Base-by-base conservation (phyloP, 306 rosid species). In the Elaeagnus macrophylla region DNA sequence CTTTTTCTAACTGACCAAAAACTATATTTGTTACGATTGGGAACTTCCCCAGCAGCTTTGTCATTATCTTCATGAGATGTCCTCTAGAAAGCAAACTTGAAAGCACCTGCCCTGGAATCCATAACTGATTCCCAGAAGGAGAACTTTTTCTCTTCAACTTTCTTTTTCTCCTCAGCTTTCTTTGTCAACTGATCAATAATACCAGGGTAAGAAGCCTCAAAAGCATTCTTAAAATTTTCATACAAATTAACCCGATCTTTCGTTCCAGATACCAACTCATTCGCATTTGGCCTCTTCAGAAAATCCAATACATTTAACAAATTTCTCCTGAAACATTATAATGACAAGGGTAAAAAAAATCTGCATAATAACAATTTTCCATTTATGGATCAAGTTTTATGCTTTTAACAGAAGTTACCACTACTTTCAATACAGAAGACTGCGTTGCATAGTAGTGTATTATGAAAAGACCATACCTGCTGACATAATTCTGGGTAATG, bases 401-500 rank as follows among this genome's bases (percentile, higher is more conserved):
- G 39, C 16, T 20, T 3, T 16, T 18, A 8, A 44, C 39, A 38
- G 16, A 37, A 58, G 15, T 51, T 50, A 37, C 1, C 20, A 50
- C 6, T 3, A 16, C 15, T 25, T 49, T 41, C 9, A 7, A 9
- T 12, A 44, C 40, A 0, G 51, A 8, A 32, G 12, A 50, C 9
- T 12, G 38, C 12, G 0, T 51, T 12, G 18, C 9, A 37, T 35
- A 25, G 32, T 25, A 2, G 4, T 25, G 4, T 25, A 25, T 17
- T 25, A 43, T 3, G 1, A 8, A 47, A 57, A 37, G 57, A 76
- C 10, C 53, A 59, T 59, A 86, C 97, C 91, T 91, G 74, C 96
- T 86, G 48, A 81, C 97, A 56, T 80, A 86, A 72, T 91, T 91
- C 76, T 91, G 96, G 11, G 97, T 91, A 64, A 91, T 86, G 72